Evolutionary conservation across 768 basidiomycete genomes (phyloP).

Genomic region (Stropharia rugosoannulata): DNA sequence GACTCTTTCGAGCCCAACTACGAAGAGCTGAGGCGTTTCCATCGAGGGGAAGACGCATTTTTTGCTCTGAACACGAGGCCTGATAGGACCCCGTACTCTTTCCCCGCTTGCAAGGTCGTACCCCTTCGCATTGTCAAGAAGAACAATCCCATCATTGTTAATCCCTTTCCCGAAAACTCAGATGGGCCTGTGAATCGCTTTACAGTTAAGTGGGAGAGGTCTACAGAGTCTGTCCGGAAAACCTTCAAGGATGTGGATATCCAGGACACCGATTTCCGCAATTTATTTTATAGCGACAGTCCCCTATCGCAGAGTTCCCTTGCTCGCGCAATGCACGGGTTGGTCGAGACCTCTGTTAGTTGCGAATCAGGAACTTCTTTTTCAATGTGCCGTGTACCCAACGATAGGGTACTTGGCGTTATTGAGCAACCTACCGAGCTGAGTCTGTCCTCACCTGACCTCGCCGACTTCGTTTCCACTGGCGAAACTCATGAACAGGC

Average conservation of each 20-base stretch:
- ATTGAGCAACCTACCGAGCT: too few relatives aligned
- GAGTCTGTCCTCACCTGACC: too few relatives aligned
- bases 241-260: slow-evolving; percentile 11
- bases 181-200: background rate
- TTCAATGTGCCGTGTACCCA: too few relatives aligned
- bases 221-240: slow-evolving; percentile 5
- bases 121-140: slow-evolving; percentile 10
- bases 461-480: too few relatives aligned
- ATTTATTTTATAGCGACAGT: slow-evolving; percentile 11
- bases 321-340: background rate
- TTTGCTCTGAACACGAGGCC: too few relatives aligned
- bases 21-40: too few relatives aligned
- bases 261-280: slow-evolving; percentile 13
- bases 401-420: too few relatives aligned
- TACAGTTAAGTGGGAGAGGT: slow-evolving; percentile 2
- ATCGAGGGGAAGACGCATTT: too few relatives aligned
- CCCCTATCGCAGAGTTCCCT: slow-evolving; percentile 9
- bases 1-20: too few relatives aligned
- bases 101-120: background rate
- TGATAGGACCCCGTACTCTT: background rate
- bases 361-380: background rate
- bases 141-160: background rate
- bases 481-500: too few relatives aligned
- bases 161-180: background rate
- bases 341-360: background rate